Evolutionary conservation across 2,329 filamentous ascomycete genomes (phyloP), one percentile per base, ranked within the genome.

Genomic region (Fusarium fracticaudum): DNA sequence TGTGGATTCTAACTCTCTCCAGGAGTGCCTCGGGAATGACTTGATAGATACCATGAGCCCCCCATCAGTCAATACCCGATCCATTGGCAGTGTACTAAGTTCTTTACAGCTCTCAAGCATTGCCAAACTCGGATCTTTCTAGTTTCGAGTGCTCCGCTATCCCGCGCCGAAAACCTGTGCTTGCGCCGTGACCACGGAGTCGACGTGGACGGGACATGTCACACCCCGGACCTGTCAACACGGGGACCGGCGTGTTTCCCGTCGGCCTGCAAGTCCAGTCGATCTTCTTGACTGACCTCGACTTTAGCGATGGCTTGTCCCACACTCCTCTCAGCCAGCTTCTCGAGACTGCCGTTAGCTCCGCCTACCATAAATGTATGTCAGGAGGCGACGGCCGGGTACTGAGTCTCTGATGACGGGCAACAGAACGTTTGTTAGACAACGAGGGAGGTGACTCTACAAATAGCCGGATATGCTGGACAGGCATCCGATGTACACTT

Each of bases 201-300:
- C 26, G 33, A 55, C 17, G 33, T 66, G 48, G 35, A 60, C 53
- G 67, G 68, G 48, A 43, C 8, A 24, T 58, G 44, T 41, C 48
- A 58, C 54, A 59, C 57, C 48, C 64, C 67, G 62, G 63, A 33
- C 67, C 54, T 45, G 59, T 40, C 58, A 55, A 37, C 55, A 63
- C 62, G 69, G 59, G 50, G 48, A 68, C 72, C 69, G 63, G 68
- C 37, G 50, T 43, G 57, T 60, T 60, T 60, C 76, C 67, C 65
- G 24, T 68, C 68, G 67, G 43, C 43, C 20, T 38, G 69, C 40
- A 66, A 45, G 47, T 35, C 59, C 58, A 48, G 50, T 51, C 31
- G 50, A 50, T 43, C 44, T 60, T 64, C 29, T 31, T 47, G 29
- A 57, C 29, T 22, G 26, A 33, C 64, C 44, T 54, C 60, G 43